phyloP scores from a whole-genome alignment of 2,329 filamentous ascomycete genomes.

The Aureobasidium leucospermi region DNA sequence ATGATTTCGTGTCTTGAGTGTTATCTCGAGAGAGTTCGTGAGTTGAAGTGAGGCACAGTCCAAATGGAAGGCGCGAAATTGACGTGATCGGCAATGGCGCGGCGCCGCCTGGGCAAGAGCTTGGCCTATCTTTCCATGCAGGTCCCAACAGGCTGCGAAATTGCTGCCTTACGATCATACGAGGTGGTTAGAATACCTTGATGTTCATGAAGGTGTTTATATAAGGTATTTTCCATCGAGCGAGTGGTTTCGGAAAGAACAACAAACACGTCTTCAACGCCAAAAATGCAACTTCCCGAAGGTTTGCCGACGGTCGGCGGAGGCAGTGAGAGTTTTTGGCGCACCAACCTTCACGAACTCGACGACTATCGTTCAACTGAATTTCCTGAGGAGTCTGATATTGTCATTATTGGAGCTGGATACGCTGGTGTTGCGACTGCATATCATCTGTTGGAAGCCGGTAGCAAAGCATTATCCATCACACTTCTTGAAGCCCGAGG shows the following conservation, averaged over 20 bases:
- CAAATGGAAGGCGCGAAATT: not conserved
- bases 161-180: not conserved
- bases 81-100: not conserved
- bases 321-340: constrained; percentile 34
- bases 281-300: not conserved
- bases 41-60: not conserved
- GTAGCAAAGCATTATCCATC: constrained; percentile 40
- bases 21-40: not conserved
- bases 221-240: not conserved
- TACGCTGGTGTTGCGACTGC: constrained; percentile 52
- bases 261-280: not conserved
- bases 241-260: not conserved
- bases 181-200: not conserved
- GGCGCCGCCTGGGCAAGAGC: not conserved
- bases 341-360: constrained; percentile 31
- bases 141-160: not conserved
- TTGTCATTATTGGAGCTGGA: constrained; percentile 64
- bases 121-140: not conserved
- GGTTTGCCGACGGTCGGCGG: constrained; percentile 4
- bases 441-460: constrained; percentile 24
- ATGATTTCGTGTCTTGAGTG: not conserved
- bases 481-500: constrained; percentile 68
- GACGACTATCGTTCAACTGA: constrained; percentile 57
- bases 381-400: constrained; percentile 54
- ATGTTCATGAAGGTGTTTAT: not conserved